Base-by-base conservation (phyloP, 129 eudicot genomes). In the Centrapalus pauciflorus region DNA sequence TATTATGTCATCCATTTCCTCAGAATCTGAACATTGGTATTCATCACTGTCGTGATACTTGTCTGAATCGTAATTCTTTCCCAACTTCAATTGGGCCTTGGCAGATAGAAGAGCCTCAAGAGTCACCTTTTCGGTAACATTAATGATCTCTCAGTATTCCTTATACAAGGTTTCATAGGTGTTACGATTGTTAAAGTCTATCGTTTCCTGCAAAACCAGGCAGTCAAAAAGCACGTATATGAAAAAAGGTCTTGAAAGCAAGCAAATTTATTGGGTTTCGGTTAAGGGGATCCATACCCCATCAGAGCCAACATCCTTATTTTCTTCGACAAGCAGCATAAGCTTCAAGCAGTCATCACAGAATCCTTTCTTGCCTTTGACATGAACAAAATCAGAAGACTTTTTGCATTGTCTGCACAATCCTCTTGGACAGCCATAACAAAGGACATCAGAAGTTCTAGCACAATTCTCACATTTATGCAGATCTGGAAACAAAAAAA, bases 211-310 rank as follows among this genome's bases (percentile, higher is more conserved):
- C 62, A 81, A 75, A 72, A 55, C 19, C 72, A 62, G 26, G 61
- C 16, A 20, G 28, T 1, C 13, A 27, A 13, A 55, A 55, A 12
- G 4, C 1, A 25, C 14, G 2, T 0, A 12, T 41, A 12, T 12
- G 14, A 41, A 19, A 13, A 41, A 45, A 16, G n/a, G 8, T 4
- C 17, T 45, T 45, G 1, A 14, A 2, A 2, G 4, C 17, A 13
- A 13, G 21, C 5, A 51, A 21, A 21, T 21, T n/a, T n/a, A n/a
- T n/a, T n/a, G n/a, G n/a, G n/a, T n/a, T n/a, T n/a, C n/a, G n/a
- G n/a, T n/a, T n/a, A n/a, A n/a, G n/a, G n/a, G n/a, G n/a, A 19
- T 7, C 13, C 41, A 79, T 84, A 94, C 99, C 94, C 95, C 99
- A 35, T 89, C 97, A 64, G 88, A 86, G 55, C 82, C 93, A 16